Evolutionary conservation across 208 protist genomes (phyloP).

Genomic region (Wallacemonas sp.): DNA sequence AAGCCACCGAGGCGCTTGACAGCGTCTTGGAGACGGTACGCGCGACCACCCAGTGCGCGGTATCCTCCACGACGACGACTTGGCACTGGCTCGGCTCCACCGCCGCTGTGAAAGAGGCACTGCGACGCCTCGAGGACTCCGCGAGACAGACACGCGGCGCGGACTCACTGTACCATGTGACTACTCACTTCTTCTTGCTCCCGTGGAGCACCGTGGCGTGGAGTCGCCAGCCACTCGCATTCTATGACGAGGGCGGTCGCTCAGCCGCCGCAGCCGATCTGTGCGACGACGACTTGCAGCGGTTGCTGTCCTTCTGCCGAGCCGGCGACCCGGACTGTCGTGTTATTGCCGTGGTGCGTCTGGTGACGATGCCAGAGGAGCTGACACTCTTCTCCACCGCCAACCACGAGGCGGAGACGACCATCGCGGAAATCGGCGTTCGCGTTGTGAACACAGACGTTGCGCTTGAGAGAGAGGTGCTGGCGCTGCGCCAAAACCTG

Average conservation of each 20-base stretch:
- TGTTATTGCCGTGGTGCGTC: slow-evolving; percentile 25
- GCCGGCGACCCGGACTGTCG: not conserved
- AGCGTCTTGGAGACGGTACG: not conserved
- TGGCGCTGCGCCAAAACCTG: not conserved
- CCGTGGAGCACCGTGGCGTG: slow-evolving; percentile 72
- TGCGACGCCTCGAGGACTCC: slow-evolving; percentile 3
- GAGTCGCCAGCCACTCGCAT: slow-evolving; percentile 53
- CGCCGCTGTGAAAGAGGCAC: slow-evolving; percentile 28
- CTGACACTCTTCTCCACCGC: slow-evolving; percentile 25
- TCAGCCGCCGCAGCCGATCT: slow-evolving; percentile 28
- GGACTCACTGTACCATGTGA: not conserved
- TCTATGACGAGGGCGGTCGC: slow-evolving; percentile 86
- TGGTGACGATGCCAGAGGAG: slow-evolving; percentile 59
- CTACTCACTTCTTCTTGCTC: slow-evolving; percentile 47
- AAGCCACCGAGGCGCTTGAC: not conserved
- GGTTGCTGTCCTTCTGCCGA: slow-evolving; percentile 14
- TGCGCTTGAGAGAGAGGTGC: not conserved
- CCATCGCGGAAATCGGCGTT: not conserved
- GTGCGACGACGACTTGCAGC: slow-evolving; percentile 46
- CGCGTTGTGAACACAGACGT: not conserved
- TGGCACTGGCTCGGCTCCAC: slow-evolving; percentile 66
- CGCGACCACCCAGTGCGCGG: not conserved
- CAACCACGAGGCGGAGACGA: not conserved
- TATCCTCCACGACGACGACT: not conserved
- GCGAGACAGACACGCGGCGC: not conserved